Percentiles rank a stretch among this genome's conserved stretches.
Evolutionary conservation across 768 basidiomycete genomes (phyloP).

Genomic region (Lactarius hatsudake): DNA sequence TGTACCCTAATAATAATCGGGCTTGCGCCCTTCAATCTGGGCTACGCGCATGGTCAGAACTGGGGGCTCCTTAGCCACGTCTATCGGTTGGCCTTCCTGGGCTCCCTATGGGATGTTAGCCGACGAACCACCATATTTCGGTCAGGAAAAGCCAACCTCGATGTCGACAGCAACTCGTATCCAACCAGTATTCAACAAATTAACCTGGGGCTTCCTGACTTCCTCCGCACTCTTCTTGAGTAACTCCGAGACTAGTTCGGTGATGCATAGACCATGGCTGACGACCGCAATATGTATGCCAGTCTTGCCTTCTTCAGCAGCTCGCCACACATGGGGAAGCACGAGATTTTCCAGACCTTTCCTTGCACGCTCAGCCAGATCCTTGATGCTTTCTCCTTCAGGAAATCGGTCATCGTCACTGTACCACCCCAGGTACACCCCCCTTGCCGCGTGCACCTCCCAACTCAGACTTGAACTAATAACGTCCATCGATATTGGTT

Average conservation of each 20-base stretch:
- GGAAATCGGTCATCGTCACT: slow-evolving; percentile 55
- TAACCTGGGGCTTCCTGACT: slow-evolving; percentile 36
- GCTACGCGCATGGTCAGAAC: slow-evolving; percentile 45
- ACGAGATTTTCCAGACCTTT: slow-evolving; percentile 50
- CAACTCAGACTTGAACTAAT: slow-evolving; percentile 24
- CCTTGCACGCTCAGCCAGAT: slow-evolving; percentile 56
- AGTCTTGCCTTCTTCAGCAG: slow-evolving; percentile 37
- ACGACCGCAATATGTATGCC: slow-evolving; percentile 60
- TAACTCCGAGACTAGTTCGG: slow-evolving; percentile 49
- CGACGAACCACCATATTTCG: neutral
- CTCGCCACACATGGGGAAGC: slow-evolving; percentile 51
- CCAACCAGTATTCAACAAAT: slow-evolving; percentile 68
- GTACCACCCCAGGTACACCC: slow-evolving; percentile 49
- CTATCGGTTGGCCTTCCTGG: slow-evolving; percentile 29
- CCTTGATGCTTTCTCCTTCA: slow-evolving; percentile 65
- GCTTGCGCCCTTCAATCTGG: slow-evolving; percentile 40
- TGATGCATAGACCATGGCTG: slow-evolving; percentile 73
- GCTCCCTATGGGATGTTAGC: slow-evolving; percentile 33
- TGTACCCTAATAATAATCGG: too few species aligned
- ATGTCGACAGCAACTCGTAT: slow-evolving; percentile 50
- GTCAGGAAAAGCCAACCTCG: slow-evolving; percentile 31
- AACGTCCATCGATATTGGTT: slow-evolving; percentile 40
- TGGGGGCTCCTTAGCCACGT: slow-evolving; percentile 33
- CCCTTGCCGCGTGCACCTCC: slow-evolving; percentile 49
- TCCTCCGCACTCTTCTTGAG: slow-evolving; percentile 41